Conservation (phyloP, 2,329 filamentous ascomycete species). For the Volutella citrinella region DNA sequence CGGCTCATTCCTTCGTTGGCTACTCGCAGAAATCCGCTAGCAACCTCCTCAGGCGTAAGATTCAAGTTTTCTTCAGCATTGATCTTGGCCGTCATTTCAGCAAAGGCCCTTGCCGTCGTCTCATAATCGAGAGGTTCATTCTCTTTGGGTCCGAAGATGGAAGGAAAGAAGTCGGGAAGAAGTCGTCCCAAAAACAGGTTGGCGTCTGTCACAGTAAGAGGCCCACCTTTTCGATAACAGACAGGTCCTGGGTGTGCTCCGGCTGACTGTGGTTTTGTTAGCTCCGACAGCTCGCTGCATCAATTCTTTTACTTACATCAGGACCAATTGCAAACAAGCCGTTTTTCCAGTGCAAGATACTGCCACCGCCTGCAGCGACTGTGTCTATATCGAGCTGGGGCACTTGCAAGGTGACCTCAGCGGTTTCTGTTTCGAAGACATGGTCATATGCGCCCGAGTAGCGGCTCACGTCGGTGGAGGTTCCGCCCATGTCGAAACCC, state of each 20-base stretch:
- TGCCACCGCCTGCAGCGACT: constrained; percentile 51
- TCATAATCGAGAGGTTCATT: constrained; percentile 72
- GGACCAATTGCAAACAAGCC: constrained; percentile 69
- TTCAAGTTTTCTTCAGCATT: constrained; percentile 75
- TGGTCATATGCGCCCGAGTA: constrained; percentile 69
- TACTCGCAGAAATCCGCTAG: constrained; percentile 69
- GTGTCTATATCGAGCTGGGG: constrained; percentile 74
- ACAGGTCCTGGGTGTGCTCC: constrained; percentile 76
- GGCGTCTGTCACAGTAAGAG: constrained; percentile 84
- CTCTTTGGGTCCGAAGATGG: constrained; percentile 88
- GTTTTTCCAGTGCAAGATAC: constrained; percentile 63
- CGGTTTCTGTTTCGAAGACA: constrained; percentile 70
- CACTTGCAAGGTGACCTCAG: constrained; percentile 66
- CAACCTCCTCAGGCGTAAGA: constrained; percentile 73
- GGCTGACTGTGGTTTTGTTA: too few relatives aligned
- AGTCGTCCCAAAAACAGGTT: constrained; percentile 81
- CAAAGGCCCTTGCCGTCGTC: constrained; percentile 70
- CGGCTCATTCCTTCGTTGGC: constrained; percentile 91
- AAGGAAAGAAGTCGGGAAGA: constrained; percentile 85
- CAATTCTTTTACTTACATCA: too few relatives aligned
- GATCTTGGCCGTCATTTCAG: too few relatives aligned
- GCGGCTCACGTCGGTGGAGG: constrained; percentile 68
- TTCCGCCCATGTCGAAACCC: constrained; percentile 47
- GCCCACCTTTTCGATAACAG: constrained; percentile 84
- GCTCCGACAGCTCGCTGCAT: too few relatives aligned